These are phyloP conservation scores for Cronartium ribicola DNA, from an alignment of 1,284 basidiomycete genomes.

Conservation along the genomic window DNA sequence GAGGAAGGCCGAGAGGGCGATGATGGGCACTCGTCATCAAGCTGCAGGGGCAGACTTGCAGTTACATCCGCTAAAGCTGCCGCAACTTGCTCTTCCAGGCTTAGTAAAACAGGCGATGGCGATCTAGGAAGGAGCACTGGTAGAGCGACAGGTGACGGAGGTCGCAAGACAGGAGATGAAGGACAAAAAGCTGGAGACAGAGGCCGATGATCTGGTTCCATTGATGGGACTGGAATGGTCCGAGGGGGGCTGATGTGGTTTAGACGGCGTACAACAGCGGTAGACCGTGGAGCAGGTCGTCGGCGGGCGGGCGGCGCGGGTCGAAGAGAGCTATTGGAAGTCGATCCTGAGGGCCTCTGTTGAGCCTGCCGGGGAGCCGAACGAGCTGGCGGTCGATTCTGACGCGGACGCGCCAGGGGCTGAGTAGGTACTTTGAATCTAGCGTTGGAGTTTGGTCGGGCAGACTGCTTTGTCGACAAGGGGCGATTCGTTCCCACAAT, in stretches of 20 bases:
- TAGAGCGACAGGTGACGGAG: background rate
- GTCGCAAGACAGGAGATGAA: background rate
- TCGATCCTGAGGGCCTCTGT: background rate
- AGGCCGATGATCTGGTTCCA: background rate
- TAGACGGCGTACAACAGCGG: background rate
- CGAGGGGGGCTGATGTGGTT: background rate
- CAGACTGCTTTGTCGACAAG: conserved; percentile 1
- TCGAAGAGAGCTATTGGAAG: background rate
- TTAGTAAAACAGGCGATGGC: background rate
- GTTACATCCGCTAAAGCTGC: conserved; percentile 39
- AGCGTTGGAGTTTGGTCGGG: conserved; percentile 13
- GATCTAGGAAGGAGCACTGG: background rate
- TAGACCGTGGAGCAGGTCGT: background rate
- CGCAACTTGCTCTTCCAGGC: conserved; percentile 35
- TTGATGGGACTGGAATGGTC: background rate
- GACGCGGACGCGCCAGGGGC: conserved; percentile 8
- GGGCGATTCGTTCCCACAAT: conserved; percentile 20
- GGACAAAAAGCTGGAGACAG: background rate
- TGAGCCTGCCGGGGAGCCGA: background rate
- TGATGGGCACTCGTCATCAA: too few species aligned
- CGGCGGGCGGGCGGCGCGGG: background rate
- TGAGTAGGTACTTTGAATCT: conserved; percentile 6
- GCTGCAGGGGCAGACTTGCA: conserved; percentile 23
- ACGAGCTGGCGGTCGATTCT: conserved; percentile 1
- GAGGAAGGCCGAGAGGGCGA: too few species aligned